Conservation (phyloP, 2,329 filamentous ascomycete species). For the Epicoccum nigrum region DNA sequence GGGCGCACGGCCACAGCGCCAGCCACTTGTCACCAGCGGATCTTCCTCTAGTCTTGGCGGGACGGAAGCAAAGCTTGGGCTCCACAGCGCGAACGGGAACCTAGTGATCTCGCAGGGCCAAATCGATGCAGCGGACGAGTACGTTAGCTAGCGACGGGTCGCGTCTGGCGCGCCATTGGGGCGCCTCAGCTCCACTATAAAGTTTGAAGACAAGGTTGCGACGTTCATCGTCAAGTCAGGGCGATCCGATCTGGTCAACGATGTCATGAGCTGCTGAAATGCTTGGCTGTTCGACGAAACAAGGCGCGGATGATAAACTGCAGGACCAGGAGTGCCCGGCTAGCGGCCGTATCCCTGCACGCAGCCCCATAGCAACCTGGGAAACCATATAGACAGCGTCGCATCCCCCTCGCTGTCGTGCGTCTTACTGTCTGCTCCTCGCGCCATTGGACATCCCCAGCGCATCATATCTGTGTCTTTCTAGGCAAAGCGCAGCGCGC, state of each 20-base stretch:
- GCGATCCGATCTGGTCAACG: constrained; percentile 1
- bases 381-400: constrained; percentile 5
- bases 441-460: constrained; percentile 4
- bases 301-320: constrained; percentile 10
- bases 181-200: constrained; percentile 6
- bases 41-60: constrained; percentile 13
- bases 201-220: not conserved
- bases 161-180: not conserved
- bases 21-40: constrained; percentile 8
- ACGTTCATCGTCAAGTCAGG: not conserved
- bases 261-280: constrained; percentile 13
- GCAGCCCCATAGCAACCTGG: constrained; percentile 5
- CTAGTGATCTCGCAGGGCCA: constrained; percentile 7
- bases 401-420: not conserved
- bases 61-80: constrained; percentile 9
- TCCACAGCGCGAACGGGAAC: constrained; percentile 11
- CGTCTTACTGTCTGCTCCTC: not conserved
- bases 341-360: constrained; percentile 15
- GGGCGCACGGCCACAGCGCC: constrained; percentile 13
- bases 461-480: not conserved
- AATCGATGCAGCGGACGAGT: constrained; percentile 1
- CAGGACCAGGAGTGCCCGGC: constrained; percentile 9
- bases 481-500: not conserved
- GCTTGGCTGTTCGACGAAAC: constrained; percentile 14
- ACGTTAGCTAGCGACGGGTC: constrained; percentile 4